Evolutionary conservation across 306 rosid species (phyloP).

Genomic region (Cicer bijugum): DNA sequence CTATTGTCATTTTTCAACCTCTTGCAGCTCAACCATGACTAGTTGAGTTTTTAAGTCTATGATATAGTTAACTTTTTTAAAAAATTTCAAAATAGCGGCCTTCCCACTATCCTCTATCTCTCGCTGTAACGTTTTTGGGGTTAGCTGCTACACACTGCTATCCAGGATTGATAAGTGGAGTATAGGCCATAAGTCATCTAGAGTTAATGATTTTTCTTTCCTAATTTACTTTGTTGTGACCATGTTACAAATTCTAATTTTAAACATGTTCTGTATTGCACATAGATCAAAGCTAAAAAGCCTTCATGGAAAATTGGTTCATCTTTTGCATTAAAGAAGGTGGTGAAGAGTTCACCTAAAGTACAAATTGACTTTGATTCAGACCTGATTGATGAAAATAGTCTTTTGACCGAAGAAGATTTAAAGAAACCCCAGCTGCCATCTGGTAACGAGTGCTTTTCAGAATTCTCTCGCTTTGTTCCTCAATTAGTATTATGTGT

Average conservation of each 20-base stretch:
- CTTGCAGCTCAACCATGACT: no score
- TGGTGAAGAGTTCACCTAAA: slow-evolving; percentile 58
- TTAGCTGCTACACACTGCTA: no score
- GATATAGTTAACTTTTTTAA: no score
- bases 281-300: slow-evolving; percentile 70
- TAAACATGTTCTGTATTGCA: slow-evolving; percentile 29
- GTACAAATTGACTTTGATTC: slow-evolving; percentile 73
- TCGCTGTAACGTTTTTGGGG: no score
- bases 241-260: slow-evolving; percentile 29
- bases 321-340: slow-evolving; percentile 68
- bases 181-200: background rate
- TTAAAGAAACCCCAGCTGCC: slow-evolving; percentile 74
- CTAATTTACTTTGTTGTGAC: slow-evolving; percentile 6
- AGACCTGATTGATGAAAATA: slow-evolving; percentile 91
- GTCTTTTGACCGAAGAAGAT: slow-evolving; percentile 87
- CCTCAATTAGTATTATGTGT: slow-evolving; percentile 3
- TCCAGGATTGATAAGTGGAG: background rate
- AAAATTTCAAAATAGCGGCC: no score
- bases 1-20: no score
- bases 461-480: slow-evolving; percentile 19
- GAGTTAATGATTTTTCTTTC: background rate
- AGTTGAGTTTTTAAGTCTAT: no score
- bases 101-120: no score
- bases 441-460: slow-evolving; percentile 50
- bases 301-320: slow-evolving; percentile 87